Conservation (phyloP, 345 rosid species). For the Linum tenue region DNA sequence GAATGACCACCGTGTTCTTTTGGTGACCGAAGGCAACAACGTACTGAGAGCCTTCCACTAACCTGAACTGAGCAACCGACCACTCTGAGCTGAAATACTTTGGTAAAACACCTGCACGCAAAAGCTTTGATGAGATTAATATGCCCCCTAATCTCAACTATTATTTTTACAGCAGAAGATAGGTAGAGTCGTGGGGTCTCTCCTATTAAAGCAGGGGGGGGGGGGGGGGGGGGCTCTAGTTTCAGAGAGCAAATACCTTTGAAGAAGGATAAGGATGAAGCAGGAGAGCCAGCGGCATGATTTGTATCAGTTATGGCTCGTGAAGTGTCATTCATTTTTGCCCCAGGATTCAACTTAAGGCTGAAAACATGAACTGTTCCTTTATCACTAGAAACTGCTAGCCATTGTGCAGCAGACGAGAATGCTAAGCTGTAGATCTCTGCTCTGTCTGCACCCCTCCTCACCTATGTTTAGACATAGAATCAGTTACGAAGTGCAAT, state of each 20-base stretch:
- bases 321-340: slow-evolving; percentile 36
- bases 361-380: slow-evolving; percentile 94
- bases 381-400: slow-evolving; percentile 96
- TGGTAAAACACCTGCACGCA: slow-evolving; percentile 5
- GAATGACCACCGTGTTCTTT: slow-evolving; percentile 7
- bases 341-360: slow-evolving; percentile 63
- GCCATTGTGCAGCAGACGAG: slow-evolving; percentile 75
- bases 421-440: slow-evolving; percentile 94
- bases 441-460: slow-evolving; percentile 99
- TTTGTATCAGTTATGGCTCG: slow-evolving; percentile 27
- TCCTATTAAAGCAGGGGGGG: too few relatives aligned
- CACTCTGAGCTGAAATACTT: slow-evolving; percentile 10
- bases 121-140: neutral
- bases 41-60: slow-evolving; percentile 6
- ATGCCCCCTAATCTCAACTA: too few relatives aligned
- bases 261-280: slow-evolving; percentile 64
- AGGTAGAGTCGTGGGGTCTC: too few relatives aligned
- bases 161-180: too few relatives aligned
- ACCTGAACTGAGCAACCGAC: slow-evolving; percentile 8
- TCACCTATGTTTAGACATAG: slow-evolving; percentile 37
- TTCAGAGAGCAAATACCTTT: too few relatives aligned
- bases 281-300: slow-evolving; percentile 24
- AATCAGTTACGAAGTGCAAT: neutral
- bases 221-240: too few relatives aligned
- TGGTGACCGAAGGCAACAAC: slow-evolving; percentile 10